Evolutionary conservation across 2,329 filamentous ascomycete species (phyloP), one percentile per base, ranked within the genome.

Genomic region (Tricladium varicosporioides): DNA sequence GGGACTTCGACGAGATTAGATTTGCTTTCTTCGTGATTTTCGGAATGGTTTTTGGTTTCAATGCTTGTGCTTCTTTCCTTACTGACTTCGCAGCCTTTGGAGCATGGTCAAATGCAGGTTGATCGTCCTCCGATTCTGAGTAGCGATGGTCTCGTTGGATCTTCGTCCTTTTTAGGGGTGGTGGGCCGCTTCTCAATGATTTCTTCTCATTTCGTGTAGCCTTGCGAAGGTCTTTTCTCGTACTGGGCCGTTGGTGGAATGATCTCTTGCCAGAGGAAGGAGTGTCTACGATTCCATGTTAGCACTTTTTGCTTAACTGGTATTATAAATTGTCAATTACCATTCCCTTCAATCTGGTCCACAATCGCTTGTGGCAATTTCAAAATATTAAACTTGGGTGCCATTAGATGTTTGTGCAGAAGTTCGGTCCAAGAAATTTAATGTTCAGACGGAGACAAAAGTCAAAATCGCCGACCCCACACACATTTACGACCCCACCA

Each of bases 341-440:
- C 64, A 58, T 73, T 65, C 16, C 67, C 66, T 15, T 72, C 76
- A 15, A 81, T 66, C 63, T 80, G 72, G 52, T 75, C 74, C 36
- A 80, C 69, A 5, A 81, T 65, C 33, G 71, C 67, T 22, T 70
- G 70, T 2, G 78, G 78, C 5, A 81, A 68, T 45, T 74, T 71
- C 15, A 79, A 70, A 52, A 71, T 71, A 50, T 71, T 74, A 32
- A 69, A 70, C 40, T 60, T 61, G 36, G 63, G 61, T n/a, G 64
- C 56, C 65, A 68, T 68, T 43, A 27, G 15, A 46, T 46, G 43
- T 48, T 53, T 53, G 16, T 50, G 56, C 54, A 48, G 40, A 48
- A 47, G 43, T 46, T 43, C 45, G 48, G 50, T 48, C 32, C 54
- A 44, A 9, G 51, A 61, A 56, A 58, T 58, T 53, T 51, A 51